These are phyloP conservation scores for Penicillium sp. DNA, from an alignment of 2,329 filamentous ascomycete species.

Conservation along the genomic window DNA sequence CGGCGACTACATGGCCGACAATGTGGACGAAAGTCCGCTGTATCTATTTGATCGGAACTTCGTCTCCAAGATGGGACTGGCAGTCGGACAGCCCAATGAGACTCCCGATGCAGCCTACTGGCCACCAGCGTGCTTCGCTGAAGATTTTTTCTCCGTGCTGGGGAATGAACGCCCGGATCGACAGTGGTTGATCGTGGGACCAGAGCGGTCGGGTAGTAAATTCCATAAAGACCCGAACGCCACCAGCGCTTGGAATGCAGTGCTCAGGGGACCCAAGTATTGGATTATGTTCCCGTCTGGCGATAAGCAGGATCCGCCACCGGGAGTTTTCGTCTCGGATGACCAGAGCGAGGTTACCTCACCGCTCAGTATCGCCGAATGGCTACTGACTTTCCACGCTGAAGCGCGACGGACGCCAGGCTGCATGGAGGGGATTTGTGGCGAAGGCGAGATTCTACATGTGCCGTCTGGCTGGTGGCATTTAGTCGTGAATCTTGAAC, in stretches of 20 bases:
- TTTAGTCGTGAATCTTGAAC: slow-evolving; percentile 84
- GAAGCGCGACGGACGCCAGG: slow-evolving; percentile 74
- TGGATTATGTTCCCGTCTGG: slow-evolving; percentile 97
- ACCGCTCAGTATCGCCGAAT: slow-evolving; percentile 94
- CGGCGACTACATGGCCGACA: slow-evolving; percentile 76
- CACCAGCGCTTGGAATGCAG: slow-evolving; percentile 86
- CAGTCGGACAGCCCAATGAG: slow-evolving; percentile 49
- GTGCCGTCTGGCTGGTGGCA: slow-evolving; percentile 98
- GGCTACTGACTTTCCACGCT: slow-evolving; percentile 84
- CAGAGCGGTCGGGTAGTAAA: slow-evolving; percentile 82
- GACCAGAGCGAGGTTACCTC: slow-evolving; percentile 93
- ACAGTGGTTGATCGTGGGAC: slow-evolving; percentile 90
- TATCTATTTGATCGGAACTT: slow-evolving; percentile 91
- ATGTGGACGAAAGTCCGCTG: slow-evolving; percentile 80
- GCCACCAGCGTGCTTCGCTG: slow-evolving; percentile 79
- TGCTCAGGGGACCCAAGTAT: slow-evolving; percentile 87
- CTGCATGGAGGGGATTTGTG: slow-evolving; percentile 83
- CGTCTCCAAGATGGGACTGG: slow-evolving; percentile 78
- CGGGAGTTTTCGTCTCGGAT: slow-evolving; percentile 84
- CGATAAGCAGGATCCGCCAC: slow-evolving; percentile 63
- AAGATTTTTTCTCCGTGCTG: slow-evolving; percentile 80
- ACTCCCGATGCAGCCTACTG: slow-evolving; percentile 65
- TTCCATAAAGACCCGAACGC: slow-evolving; percentile 84
- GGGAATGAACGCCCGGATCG: slow-evolving; percentile 78
- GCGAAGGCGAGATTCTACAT: slow-evolving; percentile 81